Evolutionary conservation across 306 rosid genomes (phyloP).

Genomic region (Sophora flavescens): DNA sequence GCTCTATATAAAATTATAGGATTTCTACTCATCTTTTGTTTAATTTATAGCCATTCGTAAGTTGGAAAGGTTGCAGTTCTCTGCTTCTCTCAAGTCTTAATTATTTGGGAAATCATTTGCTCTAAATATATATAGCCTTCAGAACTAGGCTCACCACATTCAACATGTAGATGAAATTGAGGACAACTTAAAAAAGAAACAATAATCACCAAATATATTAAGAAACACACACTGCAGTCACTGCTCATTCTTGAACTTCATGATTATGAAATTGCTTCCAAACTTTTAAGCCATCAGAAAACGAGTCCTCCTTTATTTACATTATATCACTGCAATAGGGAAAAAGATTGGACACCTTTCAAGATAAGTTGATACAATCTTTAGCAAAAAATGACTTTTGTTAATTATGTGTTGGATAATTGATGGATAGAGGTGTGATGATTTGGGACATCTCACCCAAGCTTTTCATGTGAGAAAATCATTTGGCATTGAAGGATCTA

Average conservation of each 20-base stretch:
- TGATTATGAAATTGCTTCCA: constrained; percentile 40
- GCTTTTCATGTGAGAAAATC: constrained; percentile 50
- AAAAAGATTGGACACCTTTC: constrained; percentile 77
- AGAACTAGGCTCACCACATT: background rate
- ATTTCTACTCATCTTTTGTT: constrained; percentile 16
- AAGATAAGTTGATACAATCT: constrained; percentile 52
- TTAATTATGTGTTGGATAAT: constrained; percentile 42
- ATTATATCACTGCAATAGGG: constrained; percentile 43
- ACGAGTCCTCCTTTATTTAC: constrained; percentile 33
- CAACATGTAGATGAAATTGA: background rate
- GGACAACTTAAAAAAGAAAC: background rate
- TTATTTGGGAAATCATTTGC: background rate
- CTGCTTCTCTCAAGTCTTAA: too few relatives aligned
- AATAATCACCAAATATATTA: background rate
- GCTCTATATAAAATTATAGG: background rate
- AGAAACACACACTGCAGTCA: constrained; percentile 6
- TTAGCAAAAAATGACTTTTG: constrained; percentile 49
- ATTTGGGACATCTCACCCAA: constrained; percentile 66
- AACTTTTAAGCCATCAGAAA: constrained; percentile 43
- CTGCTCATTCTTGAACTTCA: constrained; percentile 15
- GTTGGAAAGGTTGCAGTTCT: background rate
- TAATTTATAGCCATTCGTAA: background rate
- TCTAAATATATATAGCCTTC: background rate
- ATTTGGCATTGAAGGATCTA: constrained; percentile 48
- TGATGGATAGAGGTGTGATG: constrained; percentile 46